Evolutionary conservation across 176 grass and related monocot genomes (phyloP).

Genomic region (Bolboschoenus planiculmis): DNA sequence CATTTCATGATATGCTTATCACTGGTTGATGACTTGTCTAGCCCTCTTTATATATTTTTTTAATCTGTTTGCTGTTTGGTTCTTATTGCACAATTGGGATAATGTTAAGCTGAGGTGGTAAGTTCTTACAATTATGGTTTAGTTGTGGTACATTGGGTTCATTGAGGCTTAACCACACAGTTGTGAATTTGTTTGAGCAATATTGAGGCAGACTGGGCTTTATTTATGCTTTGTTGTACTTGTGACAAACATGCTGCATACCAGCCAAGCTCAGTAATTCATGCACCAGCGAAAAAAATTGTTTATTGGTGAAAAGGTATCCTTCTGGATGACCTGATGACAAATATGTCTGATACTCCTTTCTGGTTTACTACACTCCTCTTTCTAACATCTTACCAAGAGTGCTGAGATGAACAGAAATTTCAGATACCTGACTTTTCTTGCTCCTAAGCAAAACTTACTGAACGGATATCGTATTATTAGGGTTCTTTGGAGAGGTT

Average conservation of each 20-base stretch:
- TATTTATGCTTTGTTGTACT: background rate
- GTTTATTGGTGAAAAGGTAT: background rate
- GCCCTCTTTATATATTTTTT: background rate
- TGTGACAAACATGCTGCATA: background rate
- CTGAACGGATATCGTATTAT: background rate
- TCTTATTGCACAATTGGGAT: background rate
- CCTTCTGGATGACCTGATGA: background rate
- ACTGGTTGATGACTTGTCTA: background rate
- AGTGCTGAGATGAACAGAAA: background rate
- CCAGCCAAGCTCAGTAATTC: background rate
- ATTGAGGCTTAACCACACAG: background rate
- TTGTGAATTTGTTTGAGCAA: background rate
- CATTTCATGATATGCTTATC: background rate
- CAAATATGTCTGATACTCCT: background rate
- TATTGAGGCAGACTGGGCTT: background rate
- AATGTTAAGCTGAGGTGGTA: background rate
- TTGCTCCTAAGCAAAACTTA: background rate
- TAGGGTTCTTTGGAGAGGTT: constrained; percentile 99
- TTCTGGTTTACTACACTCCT: background rate
- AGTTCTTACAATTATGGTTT: background rate
- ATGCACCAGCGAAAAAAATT: background rate
- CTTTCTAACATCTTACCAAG: background rate
- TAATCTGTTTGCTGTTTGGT: background rate
- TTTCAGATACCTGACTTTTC: background rate
- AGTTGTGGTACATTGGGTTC: background rate